Conservation (phyloP, 768 basidiomycete genomes). For the Cubamyces lactineus region DNA sequence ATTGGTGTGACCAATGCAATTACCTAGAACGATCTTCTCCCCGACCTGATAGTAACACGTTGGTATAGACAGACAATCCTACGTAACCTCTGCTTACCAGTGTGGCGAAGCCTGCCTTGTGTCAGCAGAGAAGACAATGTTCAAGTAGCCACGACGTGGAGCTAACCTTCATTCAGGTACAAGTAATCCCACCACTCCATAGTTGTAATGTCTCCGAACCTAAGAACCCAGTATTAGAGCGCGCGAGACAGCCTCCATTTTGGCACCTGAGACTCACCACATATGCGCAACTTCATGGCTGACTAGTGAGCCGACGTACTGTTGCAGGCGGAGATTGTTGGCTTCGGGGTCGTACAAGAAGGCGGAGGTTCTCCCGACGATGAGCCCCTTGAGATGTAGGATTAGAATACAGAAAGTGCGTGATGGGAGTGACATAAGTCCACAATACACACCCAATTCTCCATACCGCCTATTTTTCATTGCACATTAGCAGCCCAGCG, state of each 20-base stretch:
- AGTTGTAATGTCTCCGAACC: conserved; percentile 79
- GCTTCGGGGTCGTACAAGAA: conserved; percentile 81
- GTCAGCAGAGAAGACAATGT: neutral
- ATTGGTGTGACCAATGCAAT: neutral
- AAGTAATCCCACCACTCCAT: conserved; percentile 94
- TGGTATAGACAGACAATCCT: neutral
- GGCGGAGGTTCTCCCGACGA: conserved; percentile 84
- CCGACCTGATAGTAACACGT: neutral
- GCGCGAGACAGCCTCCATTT: neutral
- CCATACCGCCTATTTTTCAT: conserved; percentile 68
- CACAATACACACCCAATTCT: conserved; percentile 67
- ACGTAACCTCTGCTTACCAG: conserved; percentile 49
- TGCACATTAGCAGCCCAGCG: conserved; percentile 7
- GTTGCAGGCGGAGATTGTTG: conserved; percentile 72
- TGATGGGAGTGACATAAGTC: neutral
- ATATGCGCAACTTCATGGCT: conserved; percentile 88
- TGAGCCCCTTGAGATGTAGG: conserved; percentile 57
- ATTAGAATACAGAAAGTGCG: neutral
- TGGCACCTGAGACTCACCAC: conserved; percentile 47
- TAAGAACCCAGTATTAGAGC: neutral
- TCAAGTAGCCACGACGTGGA: conserved; percentile 5
- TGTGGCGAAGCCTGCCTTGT: conserved; percentile 70
- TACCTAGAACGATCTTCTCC: neutral
- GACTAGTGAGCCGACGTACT: conserved; percentile 75
- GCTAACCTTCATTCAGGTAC: conserved; percentile 74